A percentile compares a stretch with the other conserved stretches of the same genome.
phyloP scores from a whole-genome alignment of 768 basidiomycete species.

The Russula foetens region DNA sequence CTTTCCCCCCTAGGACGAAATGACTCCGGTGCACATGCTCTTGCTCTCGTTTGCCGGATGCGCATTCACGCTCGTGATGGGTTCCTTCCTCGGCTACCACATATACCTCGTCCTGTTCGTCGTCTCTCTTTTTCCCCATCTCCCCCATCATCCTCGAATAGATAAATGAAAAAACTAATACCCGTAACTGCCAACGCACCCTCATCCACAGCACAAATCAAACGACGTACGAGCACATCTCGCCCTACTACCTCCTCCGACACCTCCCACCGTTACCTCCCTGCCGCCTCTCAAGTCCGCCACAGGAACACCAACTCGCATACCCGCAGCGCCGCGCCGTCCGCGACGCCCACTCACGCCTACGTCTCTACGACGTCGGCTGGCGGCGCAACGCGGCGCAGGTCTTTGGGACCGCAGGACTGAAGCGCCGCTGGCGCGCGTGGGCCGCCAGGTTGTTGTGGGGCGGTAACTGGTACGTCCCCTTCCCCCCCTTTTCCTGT shows the following conservation, averaged over 20 bases:
- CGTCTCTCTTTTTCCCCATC: conserved; percentile 9
- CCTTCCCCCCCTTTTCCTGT: neutral
- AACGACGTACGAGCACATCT: conserved; percentile 73
- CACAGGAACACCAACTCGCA: conserved; percentile 63
- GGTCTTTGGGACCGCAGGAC: conserved; percentile 39
- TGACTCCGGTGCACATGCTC: conserved; percentile 64
- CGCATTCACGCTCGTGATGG: conserved; percentile 56
- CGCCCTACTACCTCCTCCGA: conserved; percentile 66
- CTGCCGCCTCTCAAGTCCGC: conserved; percentile 55
- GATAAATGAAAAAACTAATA: no score
- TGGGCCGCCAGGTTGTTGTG: conserved; percentile 46
- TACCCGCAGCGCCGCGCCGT: conserved; percentile 57
- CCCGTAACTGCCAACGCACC: neutral
- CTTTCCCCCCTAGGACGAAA: conserved; percentile 40
- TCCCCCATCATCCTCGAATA: no score
- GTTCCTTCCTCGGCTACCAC: conserved; percentile 71
- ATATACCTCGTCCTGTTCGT: conserved; percentile 67
- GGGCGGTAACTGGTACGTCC: conserved; percentile 58
- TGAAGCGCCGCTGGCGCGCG: conserved; percentile 39
- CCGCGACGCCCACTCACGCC: conserved; percentile 48
- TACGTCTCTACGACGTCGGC: conserved; percentile 67
- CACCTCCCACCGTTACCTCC: conserved; percentile 57
- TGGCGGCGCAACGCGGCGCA: conserved; percentile 64
- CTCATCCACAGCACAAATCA: conserved; percentile 61
- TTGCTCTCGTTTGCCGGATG: conserved; percentile 51